Base-by-base conservation (phyloP, 306 rosid genomes). In the Abrus pulchellus region DNA sequence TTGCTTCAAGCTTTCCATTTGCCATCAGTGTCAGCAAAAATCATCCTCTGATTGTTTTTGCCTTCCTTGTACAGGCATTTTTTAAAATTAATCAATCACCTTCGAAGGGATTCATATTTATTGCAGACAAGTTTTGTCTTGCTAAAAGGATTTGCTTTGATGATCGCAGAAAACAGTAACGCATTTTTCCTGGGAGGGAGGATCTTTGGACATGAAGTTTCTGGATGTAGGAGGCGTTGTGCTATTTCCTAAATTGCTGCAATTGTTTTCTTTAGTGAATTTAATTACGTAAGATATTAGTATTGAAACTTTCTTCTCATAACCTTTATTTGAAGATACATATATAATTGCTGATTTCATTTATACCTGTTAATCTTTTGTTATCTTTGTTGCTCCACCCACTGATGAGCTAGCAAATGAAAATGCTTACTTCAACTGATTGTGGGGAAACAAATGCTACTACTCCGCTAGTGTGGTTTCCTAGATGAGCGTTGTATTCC, bases 31-130 rank as follows among this genome's bases (percentile, higher is more conserved):
- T 52, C 64, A 5, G 70, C 72, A 74, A 57, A 84, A 86, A 40
- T 79, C 61, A 60, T 89, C 89, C 78, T 70, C 89, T 83, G 88
- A 94, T 88, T 85, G 85, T 77, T 77, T 86, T 84, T 73, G 74
- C 82, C 83, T 87, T 86, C 92, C 85, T 34, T 90, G 88, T 89
- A 90, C 94, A 89, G 97, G 97, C 92, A 88, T 80, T 93, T 85
- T 87, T 85, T 8, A 45, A 55, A 56, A 84, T 74, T 80, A 72
- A 85, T 89, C 92, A 72, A 85, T 89, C 92, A 78, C 86, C 83
- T 52, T 85, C 60, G 60, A 83, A 86, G 86, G 80, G 88, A 89
- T 89, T 86, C 88, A 80, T 88, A 87, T 57, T 73, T 84, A 78
- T 63, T 66, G 63, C 77, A 85, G 90, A 64, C 92, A 88, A 70